phyloP scores from a whole-genome alignment of 2,329 filamentous ascomycete genomes.

The Fusarium heterosporum region DNA sequence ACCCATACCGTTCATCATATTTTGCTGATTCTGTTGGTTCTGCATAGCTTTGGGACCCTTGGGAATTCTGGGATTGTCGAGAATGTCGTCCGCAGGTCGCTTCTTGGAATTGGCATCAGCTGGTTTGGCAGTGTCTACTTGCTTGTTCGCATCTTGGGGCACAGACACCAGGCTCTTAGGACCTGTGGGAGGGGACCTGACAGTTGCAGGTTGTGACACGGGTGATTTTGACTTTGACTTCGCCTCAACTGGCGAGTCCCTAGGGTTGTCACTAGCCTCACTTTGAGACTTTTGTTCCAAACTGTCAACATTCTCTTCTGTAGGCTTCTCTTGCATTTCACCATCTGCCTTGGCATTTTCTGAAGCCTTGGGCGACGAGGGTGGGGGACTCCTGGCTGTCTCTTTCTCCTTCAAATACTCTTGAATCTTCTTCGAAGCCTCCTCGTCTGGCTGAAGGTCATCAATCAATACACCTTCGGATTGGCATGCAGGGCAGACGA shows the following conservation, averaged over 20 bases:
- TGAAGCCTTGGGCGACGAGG: slow-evolving; percentile 49
- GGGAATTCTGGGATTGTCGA: slow-evolving; percentile 73
- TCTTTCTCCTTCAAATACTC: slow-evolving; percentile 74
- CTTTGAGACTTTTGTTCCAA: slow-evolving; percentile 53
- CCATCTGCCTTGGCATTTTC: slow-evolving; percentile 36
- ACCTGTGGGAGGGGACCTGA: slow-evolving; percentile 49
- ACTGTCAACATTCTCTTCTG: slow-evolving; percentile 55
- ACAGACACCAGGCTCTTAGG: slow-evolving; percentile 44
- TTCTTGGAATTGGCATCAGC: slow-evolving; percentile 72
- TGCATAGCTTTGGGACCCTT: slow-evolving; percentile 76
- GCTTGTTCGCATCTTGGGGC: slow-evolving; percentile 55
- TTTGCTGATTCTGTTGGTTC: slow-evolving; percentile 64
- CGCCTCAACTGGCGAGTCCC: slow-evolving; percentile 43
- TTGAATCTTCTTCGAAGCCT: slow-evolving; percentile 81
- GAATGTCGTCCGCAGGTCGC: slow-evolving; percentile 79
- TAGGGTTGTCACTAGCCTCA: slow-evolving; percentile 31
- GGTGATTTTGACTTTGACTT: slow-evolving; percentile 56
- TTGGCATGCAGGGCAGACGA: slow-evolving; percentile 92
- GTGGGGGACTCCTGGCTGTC: slow-evolving; percentile 57
- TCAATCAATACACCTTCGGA: slow-evolving; percentile 93
- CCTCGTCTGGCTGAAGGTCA: slow-evolving; percentile 86
- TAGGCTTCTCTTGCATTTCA: slow-evolving; percentile 42
- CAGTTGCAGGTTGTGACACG: slow-evolving; percentile 35
- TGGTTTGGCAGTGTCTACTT: slow-evolving; percentile 46
- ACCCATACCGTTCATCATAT: slow-evolving; percentile 61